Evolutionary conservation across 257 asterid genomes (phyloP).

Genomic region (Solanum etuberosum): DNA sequence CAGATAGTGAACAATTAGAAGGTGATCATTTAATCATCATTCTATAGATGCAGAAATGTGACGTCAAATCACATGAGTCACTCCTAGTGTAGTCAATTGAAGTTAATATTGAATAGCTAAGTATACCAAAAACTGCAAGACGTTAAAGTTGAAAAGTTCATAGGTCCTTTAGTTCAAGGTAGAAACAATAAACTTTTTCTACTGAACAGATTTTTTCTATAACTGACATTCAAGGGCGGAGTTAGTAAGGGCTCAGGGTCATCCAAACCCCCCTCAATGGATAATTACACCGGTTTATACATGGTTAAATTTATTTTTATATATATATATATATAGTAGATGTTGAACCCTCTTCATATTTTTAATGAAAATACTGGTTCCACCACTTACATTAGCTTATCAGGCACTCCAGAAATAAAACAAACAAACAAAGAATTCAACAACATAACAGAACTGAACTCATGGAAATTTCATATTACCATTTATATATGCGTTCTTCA

Average conservation of each 20-base stretch:
- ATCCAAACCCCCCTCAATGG: neutral
- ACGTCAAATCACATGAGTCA: neutral
- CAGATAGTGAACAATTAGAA: neutral
- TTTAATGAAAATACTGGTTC: neutral
- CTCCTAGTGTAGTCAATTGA: neutral
- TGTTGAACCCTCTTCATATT: neutral
- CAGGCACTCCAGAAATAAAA: neutral
- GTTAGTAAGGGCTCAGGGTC: neutral
- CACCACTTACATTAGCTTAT: neutral
- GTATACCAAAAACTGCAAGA: neutral
- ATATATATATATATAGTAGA: neutral
- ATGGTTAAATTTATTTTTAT: neutral
- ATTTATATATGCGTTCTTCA: conserved; percentile 87
- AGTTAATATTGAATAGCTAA: neutral
- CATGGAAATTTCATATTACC: conserved; percentile 19
- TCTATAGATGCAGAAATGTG: neutral
- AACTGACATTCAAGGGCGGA: neutral
- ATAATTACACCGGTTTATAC: neutral
- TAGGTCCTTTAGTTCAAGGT: neutral
- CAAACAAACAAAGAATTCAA: neutral
- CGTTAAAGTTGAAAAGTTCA: neutral
- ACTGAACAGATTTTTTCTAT: neutral
- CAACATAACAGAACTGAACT: neutral
- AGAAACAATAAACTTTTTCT: neutral
- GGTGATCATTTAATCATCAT: neutral